Evolutionary conservation across 1,284 basidiomycete genomes (phyloP).

Genomic region (Cryptococcus deneoformans): DNA sequence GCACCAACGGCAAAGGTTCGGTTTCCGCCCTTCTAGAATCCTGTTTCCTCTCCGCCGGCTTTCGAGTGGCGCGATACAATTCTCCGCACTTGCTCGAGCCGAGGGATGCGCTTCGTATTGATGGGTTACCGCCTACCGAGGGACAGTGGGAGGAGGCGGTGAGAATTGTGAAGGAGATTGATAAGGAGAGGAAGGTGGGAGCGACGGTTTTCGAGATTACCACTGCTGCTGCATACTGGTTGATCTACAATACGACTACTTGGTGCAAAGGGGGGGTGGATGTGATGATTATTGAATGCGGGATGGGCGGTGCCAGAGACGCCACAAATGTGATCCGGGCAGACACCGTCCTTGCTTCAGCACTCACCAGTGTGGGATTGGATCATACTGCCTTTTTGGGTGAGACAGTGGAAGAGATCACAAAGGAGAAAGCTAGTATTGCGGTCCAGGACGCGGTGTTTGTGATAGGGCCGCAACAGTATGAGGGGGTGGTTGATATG

Average conservation of each 20-base stretch:
- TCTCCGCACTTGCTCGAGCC: conserved; percentile 83
- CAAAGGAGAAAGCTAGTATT: conserved; percentile 82
- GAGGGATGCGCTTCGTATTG: conserved; percentile 73
- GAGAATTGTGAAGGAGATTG: conserved; percentile 57
- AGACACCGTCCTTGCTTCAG: conserved; percentile 68
- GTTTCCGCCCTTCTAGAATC: conserved; percentile 80
- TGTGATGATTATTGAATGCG: conserved; percentile 86
- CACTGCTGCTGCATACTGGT: conserved; percentile 68
- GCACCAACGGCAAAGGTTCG: conserved; percentile 97
- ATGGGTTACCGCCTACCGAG: conserved; percentile 58
- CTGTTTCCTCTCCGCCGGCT: conserved; percentile 60
- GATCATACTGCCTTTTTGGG: conserved; percentile 94
- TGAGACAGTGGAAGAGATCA: conserved; percentile 68
- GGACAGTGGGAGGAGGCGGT: conserved; percentile 57
- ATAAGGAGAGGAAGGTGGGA: conserved; percentile 53
- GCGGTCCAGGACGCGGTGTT: conserved; percentile 66
- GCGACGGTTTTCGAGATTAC: conserved; percentile 81
- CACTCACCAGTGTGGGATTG: conserved; percentile 80
- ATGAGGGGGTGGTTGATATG: conserved; percentile 55
- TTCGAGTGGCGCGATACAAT: conserved; percentile 81
- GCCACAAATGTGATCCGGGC: conserved; percentile 87
- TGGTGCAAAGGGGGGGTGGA: conserved; percentile 55
- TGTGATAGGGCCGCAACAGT: conserved; percentile 67
- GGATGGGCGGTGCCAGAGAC: conserved; percentile 88
- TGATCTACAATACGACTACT: conserved; percentile 61